Evolutionary conservation across 1,139 yeast genomes (phyloP), one percentile per base, ranked within the genome.

Genomic region (Torulaspora globosa): DNA sequence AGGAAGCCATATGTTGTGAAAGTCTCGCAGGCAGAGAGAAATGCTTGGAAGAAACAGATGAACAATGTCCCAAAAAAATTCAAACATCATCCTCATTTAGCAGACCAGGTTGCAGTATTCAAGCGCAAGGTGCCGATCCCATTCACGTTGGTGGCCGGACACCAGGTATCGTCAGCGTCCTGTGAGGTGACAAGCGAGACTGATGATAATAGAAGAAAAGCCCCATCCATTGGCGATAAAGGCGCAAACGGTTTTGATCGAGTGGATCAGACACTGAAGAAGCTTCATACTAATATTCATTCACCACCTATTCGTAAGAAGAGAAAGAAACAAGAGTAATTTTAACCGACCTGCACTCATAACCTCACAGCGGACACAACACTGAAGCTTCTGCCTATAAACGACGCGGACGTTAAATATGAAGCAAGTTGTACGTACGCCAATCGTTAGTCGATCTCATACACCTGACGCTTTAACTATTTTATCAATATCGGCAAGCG

Each of bases 1-100:
- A 50, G 51, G 37, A 48, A 49, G 3, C 62, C 67, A 2, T 61
- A 57, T 43, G 48, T 63, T 2, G 52, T 61, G 11, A 52, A 49
- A 48, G 39, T 54, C 6, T 43, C 60, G 1, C 36, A 35, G 15
- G 42, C 45, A 6, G 67, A 63, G 40, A 54, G 54, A 37, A 42
- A 39, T 10, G n/a, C 16, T 6, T 57, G 61, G 60, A 52, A 50
- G 19, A 43, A 47, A 11, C 35, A 46, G 33, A 41, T 49, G 21
- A 35, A 37, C 18, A 31, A 41, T 4, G 45, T 37, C 8, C 51
- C 52, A 7, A 36, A 46, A 11, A 51, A 44, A 34, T 49, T 60
- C 18, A 44, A 41, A 15, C 47, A 48, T 33, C 30, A 43, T 29
- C 40, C 52, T 4, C 48, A 37, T n/a, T 41, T 52, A n/a, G 55